Conservation (phyloP, 2,329 filamentous ascomycete genomes). For the Diplodia intermedia region DNA sequence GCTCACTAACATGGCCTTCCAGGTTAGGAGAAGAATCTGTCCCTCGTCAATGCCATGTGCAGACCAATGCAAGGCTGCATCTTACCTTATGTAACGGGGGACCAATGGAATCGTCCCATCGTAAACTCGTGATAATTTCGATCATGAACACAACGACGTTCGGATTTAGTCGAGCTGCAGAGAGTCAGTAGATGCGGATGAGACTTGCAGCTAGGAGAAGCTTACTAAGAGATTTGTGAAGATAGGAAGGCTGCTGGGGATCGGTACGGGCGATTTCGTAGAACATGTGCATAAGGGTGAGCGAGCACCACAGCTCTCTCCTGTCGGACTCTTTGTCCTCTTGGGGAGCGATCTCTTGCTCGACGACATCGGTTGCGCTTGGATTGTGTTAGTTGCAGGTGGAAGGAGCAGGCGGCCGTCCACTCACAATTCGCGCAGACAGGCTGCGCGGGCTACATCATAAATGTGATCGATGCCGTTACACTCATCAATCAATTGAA, state of each 20-base stretch:
- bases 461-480: conserved; percentile 52
- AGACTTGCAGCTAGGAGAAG: neutral
- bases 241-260: conserved; percentile 58
- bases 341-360: conserved; percentile 36
- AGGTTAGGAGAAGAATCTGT: conserved; percentile 80
- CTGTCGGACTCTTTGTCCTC: conserved; percentile 49
- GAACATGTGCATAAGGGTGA: conserved; percentile 58
- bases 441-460: conserved; percentile 47
- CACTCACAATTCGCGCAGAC: conserved; percentile 39
- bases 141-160: conserved; percentile 75
- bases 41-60: neutral
- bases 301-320: conserved; percentile 57
- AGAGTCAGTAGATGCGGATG: neutral
- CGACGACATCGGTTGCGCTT: conserved; percentile 31
- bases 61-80: neutral
- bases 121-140: conserved; percentile 58
- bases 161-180: conserved; percentile 61
- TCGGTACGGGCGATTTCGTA: conserved; percentile 53
- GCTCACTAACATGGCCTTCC: conserved; percentile 87
- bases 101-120: conserved; percentile 66
- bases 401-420: conserved; percentile 8
- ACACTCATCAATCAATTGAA: conserved; percentile 50
- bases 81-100: conserved; percentile 58
- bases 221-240: conserved; percentile 49
- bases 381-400: conserved; percentile 6